Conservation (phyloP, 768 basidiomycete genomes). For the Boletus pseudo-olivaceus region DNA sequence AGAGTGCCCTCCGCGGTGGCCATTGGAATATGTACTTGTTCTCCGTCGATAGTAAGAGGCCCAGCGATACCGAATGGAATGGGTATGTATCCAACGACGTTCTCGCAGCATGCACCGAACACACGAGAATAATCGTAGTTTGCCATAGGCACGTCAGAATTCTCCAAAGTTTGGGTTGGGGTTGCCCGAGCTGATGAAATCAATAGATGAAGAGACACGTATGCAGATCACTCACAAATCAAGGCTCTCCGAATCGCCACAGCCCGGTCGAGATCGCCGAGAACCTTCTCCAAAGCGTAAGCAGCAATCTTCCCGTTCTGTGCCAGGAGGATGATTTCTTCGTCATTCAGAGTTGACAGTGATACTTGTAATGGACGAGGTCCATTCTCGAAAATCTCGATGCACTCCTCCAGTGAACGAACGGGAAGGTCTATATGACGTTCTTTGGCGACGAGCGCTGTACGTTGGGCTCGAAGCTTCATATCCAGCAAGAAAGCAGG, state of each 20-base stretch:
- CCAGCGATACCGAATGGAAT: constrained; percentile 96
- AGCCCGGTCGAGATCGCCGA: constrained; percentile 86
- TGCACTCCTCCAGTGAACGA: constrained; percentile 71
- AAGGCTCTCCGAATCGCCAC: constrained; percentile 83
- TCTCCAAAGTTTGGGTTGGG: constrained; percentile 76
- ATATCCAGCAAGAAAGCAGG: constrained; percentile 31
- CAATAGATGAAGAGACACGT: constrained; percentile 1
- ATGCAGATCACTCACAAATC: constrained; percentile 62
- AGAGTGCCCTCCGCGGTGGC: constrained; percentile 99
- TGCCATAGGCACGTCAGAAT: constrained; percentile 74
- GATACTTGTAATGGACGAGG: constrained; percentile 57
- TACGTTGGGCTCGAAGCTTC: constrained; percentile 31
- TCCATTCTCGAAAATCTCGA: constrained; percentile 75
- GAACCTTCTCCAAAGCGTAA: constrained; percentile 93
- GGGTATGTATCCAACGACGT: constrained; percentile 96
- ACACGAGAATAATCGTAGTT: constrained; percentile 94
- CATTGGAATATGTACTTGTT: constrained; percentile 90
- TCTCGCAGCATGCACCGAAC: constrained; percentile 96
- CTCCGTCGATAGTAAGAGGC: constrained; percentile 87
- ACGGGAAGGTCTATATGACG: constrained; percentile 13
- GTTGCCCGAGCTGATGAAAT: constrained; percentile 71
- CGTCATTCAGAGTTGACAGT: constrained; percentile 72
- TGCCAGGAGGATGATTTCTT: constrained; percentile 84
- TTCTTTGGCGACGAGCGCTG: constrained; percentile 12
- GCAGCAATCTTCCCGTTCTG: constrained; percentile 91